These are phyloP conservation scores for Fusarium chaquense DNA, from an alignment of 2,329 filamentous ascomycete genomes.

Conservation along the genomic window DNA sequence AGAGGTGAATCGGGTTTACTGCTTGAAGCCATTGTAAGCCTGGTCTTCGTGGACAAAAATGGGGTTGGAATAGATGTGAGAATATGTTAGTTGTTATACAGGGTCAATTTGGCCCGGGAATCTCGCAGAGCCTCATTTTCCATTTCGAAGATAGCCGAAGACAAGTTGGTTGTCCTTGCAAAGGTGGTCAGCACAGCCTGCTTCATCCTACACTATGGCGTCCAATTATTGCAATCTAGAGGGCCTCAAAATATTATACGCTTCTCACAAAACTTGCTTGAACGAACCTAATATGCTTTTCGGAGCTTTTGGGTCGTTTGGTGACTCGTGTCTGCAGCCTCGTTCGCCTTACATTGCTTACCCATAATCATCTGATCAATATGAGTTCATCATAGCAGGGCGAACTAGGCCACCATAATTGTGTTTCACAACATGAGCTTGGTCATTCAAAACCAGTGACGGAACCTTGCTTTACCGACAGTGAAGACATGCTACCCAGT, in stretches of 20 bases:
- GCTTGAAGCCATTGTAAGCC: not conserved
- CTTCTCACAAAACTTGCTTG: not conserved
- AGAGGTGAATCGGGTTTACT: not conserved
- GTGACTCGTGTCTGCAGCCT: no score
- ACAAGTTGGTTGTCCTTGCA: not conserved
- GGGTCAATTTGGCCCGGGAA: fast-evolving
- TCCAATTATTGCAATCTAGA: not conserved
- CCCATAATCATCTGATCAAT: not conserved
- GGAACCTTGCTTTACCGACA: not conserved
- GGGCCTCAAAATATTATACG: not conserved
- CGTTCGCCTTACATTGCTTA: not conserved
- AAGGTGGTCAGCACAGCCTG: constrained; percentile 7
- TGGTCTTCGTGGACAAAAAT: not conserved
- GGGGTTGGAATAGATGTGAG: fast-evolving
- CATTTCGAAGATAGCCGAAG: fast-evolving
- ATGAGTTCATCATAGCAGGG: not conserved
- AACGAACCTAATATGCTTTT: fast-evolving
- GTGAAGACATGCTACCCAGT: fast-evolving
- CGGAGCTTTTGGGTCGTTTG: not conserved
- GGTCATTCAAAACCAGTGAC: not conserved
- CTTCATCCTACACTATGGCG: not conserved
- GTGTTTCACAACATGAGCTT: not conserved
- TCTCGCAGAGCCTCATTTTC: not conserved
- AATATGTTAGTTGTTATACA: not conserved
- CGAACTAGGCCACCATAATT: not conserved